phyloP scores from a whole-genome alignment of 1,284 basidiomycete genomes.

The Hemileccinum hortonii region DNA sequence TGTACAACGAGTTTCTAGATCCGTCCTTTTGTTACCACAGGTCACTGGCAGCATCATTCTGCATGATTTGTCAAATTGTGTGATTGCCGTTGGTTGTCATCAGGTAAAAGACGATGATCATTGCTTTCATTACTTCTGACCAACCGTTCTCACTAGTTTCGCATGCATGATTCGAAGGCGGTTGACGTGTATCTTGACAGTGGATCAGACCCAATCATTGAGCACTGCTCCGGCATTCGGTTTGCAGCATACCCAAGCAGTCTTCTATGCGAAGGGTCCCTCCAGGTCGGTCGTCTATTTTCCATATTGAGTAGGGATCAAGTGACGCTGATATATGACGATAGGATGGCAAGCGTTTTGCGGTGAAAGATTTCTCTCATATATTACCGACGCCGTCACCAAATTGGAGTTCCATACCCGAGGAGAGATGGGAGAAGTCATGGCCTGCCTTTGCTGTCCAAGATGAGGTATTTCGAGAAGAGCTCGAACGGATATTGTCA shows the following conservation, averaged over 20 bases:
- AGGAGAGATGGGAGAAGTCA: constrained; percentile 15
- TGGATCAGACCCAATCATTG: constrained; percentile 72
- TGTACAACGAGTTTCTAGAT: constrained; percentile 47
- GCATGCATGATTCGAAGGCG: constrained; percentile 69
- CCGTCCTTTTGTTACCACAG: constrained; percentile 62
- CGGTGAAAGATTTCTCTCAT: constrained; percentile 81
- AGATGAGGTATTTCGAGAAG: constrained; percentile 11
- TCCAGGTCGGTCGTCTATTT: constrained; percentile 20
- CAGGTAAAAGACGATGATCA: constrained; percentile 51
- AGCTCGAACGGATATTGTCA: constrained; percentile 21
- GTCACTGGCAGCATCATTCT: constrained; percentile 71
- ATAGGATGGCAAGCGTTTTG: constrained; percentile 28
- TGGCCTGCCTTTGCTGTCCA: constrained; percentile 27
- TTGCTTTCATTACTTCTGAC: not conserved
- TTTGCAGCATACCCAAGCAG: constrained; percentile 59
- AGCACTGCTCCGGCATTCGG: constrained; percentile 58
- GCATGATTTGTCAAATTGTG: constrained; percentile 56
- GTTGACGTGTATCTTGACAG: constrained; percentile 65
- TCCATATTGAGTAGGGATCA: not conserved
- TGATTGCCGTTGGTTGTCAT: constrained; percentile 70
- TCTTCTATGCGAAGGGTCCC: constrained; percentile 14
- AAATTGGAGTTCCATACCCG: constrained; percentile 54
- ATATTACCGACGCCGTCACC: constrained; percentile 68
- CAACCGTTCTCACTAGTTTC: constrained; percentile 51
- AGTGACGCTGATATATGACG: not conserved